A percentile compares a stretch with the other conserved stretches of the same genome.
Evolutionary conservation across 768 basidiomycete genomes (phyloP).

Genomic region (Rickenella mellea): DNA sequence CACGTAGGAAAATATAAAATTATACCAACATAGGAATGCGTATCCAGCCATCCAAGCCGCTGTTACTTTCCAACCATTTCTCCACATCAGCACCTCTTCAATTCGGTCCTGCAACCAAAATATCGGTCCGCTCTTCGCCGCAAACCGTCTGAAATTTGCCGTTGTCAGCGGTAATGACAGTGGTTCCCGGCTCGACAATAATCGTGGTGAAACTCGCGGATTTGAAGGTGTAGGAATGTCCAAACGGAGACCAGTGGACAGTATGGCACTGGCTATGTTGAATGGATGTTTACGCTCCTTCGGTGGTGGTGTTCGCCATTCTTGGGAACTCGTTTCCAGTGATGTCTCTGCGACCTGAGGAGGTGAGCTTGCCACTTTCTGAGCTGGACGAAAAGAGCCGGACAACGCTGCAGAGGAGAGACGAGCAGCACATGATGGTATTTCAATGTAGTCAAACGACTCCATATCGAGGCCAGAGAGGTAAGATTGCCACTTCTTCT

Average conservation of each 20-base stretch:
- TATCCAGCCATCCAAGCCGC: slow-evolving; percentile 68
- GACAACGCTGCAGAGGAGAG: no score
- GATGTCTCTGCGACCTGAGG: no score
- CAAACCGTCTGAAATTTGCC: slow-evolving; percentile 57
- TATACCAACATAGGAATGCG: slow-evolving; percentile 64
- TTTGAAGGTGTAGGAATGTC: background rate
- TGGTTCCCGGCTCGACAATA: background rate
- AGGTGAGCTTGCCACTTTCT: no score
- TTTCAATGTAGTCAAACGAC: no score
- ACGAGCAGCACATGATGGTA: no score
- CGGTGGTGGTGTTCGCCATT: no score
- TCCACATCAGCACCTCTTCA: slow-evolving; percentile 83
- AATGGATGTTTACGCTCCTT: background rate
- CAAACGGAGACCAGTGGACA: background rate
- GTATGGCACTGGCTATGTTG: background rate
- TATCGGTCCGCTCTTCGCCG: slow-evolving; percentile 63
- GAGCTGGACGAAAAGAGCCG: no score
- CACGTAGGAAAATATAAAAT: background rate
- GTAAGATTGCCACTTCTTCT: no score
- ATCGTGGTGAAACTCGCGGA: background rate
- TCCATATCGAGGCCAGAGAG: no score
- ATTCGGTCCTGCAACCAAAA: slow-evolving; percentile 88
- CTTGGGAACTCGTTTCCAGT: no score
- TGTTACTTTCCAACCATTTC: slow-evolving; percentile 63
- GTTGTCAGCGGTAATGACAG: background rate